A percentile compares a stretch with the other conserved stretches of the same genome.
Evolutionary conservation across 2,329 filamentous ascomycete genomes (phyloP).

Genomic region (Daldinia sp.): DNA sequence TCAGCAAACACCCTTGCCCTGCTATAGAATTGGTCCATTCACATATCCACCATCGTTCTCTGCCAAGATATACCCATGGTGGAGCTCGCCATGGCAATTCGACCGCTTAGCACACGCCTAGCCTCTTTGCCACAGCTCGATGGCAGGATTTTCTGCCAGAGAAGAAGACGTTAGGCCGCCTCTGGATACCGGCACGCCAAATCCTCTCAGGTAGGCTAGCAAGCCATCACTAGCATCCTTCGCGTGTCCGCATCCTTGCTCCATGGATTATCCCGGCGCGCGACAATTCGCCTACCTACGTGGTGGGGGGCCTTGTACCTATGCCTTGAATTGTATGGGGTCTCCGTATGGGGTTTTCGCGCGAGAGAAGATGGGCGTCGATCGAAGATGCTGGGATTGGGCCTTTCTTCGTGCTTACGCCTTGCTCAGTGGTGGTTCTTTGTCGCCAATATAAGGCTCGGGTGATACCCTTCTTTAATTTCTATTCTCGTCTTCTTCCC

Average conservation of each 20-base stretch:
- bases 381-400: conserved; percentile 35
- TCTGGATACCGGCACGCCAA: conserved; percentile 35
- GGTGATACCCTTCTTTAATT: conserved; percentile 20
- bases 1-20: conserved; percentile 33
- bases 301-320: conserved; percentile 28
- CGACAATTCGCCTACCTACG: conserved; percentile 25
- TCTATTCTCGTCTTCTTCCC: conserved; percentile 21
- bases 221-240: conserved; percentile 32
- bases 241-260: conserved; percentile 31
- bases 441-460: conserved; percentile 33
- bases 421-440: conserved; percentile 29
- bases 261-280: conserved; percentile 36
- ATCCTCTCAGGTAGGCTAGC: conserved; percentile 21
- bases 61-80: conserved; percentile 32
- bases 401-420: conserved; percentile 34
- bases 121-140: conserved; percentile 28
- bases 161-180: conserved; percentile 24
- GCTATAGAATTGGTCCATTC: conserved; percentile 23
- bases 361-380: conserved; percentile 15
- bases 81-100: conserved; percentile 34
- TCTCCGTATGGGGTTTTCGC: conserved; percentile 37
- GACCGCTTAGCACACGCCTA: conserved; percentile 33
- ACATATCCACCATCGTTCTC: conserved; percentile 23
- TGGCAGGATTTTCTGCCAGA: conserved; percentile 18
- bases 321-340: conserved; percentile 24